Evolutionary conservation across 352 stramenopile species (phyloP).

Genomic region (Globisporangium ultimum): DNA sequence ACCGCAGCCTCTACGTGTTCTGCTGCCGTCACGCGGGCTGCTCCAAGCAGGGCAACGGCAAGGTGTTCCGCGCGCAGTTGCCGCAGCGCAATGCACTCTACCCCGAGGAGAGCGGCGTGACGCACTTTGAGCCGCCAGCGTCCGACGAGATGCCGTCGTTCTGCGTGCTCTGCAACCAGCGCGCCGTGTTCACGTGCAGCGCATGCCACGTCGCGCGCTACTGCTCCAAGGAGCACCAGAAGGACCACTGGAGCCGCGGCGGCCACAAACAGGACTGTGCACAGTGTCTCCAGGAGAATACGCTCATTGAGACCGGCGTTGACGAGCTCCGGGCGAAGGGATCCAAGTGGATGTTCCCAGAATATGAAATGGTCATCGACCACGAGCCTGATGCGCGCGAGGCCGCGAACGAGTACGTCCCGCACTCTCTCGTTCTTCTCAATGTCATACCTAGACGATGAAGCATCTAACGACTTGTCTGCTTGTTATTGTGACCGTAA

Average conservation of each 20-base stretch:
- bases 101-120: conserved; percentile 44
- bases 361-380: conserved; percentile 79
- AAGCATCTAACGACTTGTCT: conserved; percentile 5
- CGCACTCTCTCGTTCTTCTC: neutral
- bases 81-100: conserved; percentile 90
- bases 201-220: conserved; percentile 74
- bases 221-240: conserved; percentile 73
- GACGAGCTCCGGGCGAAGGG: conserved; percentile 41
- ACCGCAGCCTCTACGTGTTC: conserved; percentile 93
- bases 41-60: conserved; percentile 49
- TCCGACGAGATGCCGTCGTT: conserved; percentile 8
- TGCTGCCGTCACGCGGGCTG: conserved; percentile 78
- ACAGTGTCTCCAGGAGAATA: conserved; percentile 22
- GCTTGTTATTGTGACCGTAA: no score
- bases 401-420: conserved; percentile 56
- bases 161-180: conserved; percentile 65
- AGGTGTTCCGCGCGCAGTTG: conserved; percentile 85
- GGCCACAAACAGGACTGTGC: conserved; percentile 68
- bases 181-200: conserved; percentile 63
- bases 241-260: conserved; percentile 69
- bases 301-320: conserved; percentile 37
- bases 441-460: neutral
- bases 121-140: conserved; percentile 16
- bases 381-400: conserved; percentile 59
- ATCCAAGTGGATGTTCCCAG: conserved; percentile 73